A percentile compares a stretch with the other conserved stretches of the same genome.
Evolutionary conservation across 306 rosid species (phyloP).

Genomic region (Mucuna pruriens): DNA sequence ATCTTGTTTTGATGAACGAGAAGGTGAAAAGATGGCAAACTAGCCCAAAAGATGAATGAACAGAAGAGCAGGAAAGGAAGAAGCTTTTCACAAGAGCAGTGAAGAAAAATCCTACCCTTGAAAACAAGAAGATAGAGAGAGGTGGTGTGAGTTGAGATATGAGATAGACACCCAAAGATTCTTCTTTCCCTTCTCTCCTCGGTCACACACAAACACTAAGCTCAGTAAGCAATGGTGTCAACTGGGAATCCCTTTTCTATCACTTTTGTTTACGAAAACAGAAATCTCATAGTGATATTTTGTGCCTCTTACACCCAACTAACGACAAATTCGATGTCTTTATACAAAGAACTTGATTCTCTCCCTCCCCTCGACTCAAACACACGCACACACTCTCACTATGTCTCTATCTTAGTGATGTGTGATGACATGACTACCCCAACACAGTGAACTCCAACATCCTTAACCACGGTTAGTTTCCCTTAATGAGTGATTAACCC

Average conservation of each 20-base stretch:
- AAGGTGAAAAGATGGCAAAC: conserved; percentile 31
- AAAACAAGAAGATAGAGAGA: conserved; percentile 17
- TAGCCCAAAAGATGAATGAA: conserved; percentile 39
- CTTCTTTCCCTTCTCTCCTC: conserved; percentile 16
- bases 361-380: conserved; percentile 32
- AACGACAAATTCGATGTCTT: conserved; percentile 51
- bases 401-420: conserved; percentile 32
- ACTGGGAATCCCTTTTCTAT: conserved; percentile 36
- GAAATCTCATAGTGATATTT: conserved; percentile 32
- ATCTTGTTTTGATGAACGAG: conserved; percentile 30
- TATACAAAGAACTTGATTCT: conserved; percentile 62
- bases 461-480: conserved; percentile 44
- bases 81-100: conserved; percentile 32
- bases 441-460: conserved; percentile 38
- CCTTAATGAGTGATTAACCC: conserved; percentile 18
- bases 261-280: conserved; percentile 37
- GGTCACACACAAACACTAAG: background rate
- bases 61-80: conserved; percentile 36
- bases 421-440: conserved; percentile 40
- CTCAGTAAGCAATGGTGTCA: conserved; percentile 33
- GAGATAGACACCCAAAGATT: conserved; percentile 43
- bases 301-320: conserved; percentile 15
- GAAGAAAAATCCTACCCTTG: conserved; percentile 44
- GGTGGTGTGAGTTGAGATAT: conserved; percentile 23
- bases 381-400: conserved; percentile 1